These are phyloP conservation scores for Boletus sp. DNA, from an alignment of 768 basidiomycete genomes.

Conservation along the genomic window DNA sequence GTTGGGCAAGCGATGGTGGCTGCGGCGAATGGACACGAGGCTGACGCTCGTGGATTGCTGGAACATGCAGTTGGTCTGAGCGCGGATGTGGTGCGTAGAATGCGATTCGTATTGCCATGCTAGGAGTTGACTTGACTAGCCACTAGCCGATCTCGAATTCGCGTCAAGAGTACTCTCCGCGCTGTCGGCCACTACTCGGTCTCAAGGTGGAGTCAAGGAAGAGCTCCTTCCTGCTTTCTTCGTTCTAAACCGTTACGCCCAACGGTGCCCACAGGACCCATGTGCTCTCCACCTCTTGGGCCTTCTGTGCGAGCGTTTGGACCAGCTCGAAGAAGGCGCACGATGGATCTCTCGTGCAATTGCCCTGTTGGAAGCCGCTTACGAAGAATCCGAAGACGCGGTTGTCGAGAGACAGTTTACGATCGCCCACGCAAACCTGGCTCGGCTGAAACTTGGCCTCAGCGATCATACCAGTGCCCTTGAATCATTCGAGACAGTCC, in stretches of 20 bases:
- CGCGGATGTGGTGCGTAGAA: constrained; percentile 49
- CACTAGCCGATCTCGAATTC: constrained; percentile 78
- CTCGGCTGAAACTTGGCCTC: constrained; percentile 65
- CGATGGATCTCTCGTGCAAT: constrained; percentile 62
- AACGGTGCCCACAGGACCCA: constrained; percentile 64
- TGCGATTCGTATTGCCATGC: neutral
- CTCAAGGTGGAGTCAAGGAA: constrained; percentile 33
- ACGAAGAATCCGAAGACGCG: constrained; percentile 84
- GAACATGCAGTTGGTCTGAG: constrained; percentile 69
- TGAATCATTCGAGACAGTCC: constrained; percentile 68
- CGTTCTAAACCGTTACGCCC: constrained; percentile 72
- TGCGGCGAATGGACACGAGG: constrained; percentile 51
- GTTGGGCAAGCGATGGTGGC: constrained; percentile 83
- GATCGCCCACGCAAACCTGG: constrained; percentile 80
- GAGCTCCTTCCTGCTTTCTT: constrained; percentile 77
- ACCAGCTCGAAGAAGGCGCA: constrained; percentile 61
- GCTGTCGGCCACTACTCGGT: constrained; percentile 25
- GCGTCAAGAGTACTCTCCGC: constrained; percentile 57
- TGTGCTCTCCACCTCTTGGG: constrained; percentile 80
- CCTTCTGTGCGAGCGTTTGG: constrained; percentile 82
- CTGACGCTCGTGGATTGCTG: constrained; percentile 66
- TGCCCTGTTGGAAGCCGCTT: constrained; percentile 73
- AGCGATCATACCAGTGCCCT: constrained; percentile 59
- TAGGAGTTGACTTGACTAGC: constrained; percentile 42
- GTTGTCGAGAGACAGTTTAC: constrained; percentile 75